Evolutionary conservation across 2,329 filamentous ascomycete species (phyloP).

Genomic region (Penicillium capsulatum): DNA sequence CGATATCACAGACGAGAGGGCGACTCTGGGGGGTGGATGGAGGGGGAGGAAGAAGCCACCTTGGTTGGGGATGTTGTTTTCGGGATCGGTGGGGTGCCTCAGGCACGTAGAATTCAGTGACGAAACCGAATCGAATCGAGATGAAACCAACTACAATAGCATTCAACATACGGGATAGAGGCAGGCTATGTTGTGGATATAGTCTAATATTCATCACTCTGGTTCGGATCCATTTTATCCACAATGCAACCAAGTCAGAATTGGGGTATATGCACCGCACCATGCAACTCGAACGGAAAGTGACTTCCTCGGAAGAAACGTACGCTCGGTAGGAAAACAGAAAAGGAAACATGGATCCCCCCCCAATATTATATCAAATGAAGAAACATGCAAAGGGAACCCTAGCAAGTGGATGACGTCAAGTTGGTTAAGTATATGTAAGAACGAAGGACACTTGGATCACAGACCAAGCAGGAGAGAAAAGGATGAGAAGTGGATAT

Average conservation of each 20-base stretch:
- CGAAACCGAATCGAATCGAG: slow-evolving; percentile 9
- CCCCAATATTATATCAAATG: slow-evolving; percentile 18
- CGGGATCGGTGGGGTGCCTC: slow-evolving; percentile 19
- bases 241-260: slow-evolving; percentile 27
- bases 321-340: slow-evolving; percentile 8
- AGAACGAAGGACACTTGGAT: slow-evolving; percentile 27
- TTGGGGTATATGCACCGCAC: slow-evolving; percentile 34
- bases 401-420: slow-evolving; percentile 24
- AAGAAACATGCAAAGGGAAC: slow-evolving; percentile 11
- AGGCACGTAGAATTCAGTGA: slow-evolving; percentile 18
- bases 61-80: slow-evolving; percentile 30
- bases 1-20: slow-evolving; percentile 14
- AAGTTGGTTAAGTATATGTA: slow-evolving; percentile 24
- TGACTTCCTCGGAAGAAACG: slow-evolving; percentile 16
- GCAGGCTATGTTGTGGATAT: background rate
- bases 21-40: slow-evolving; percentile 15
- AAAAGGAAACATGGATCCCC: slow-evolving; percentile 17
- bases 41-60: slow-evolving; percentile 28
- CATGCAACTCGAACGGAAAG: slow-evolving; percentile 27
- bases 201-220: slow-evolving; percentile 11
- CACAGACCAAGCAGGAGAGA: slow-evolving; percentile 14
- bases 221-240: slow-evolving; percentile 14
- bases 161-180: background rate
- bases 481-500: slow-evolving; percentile 15
- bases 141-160: slow-evolving; percentile 5